Conservation (phyloP, 1,139 yeast species). For the Geotrichum bryndzae region DNA sequence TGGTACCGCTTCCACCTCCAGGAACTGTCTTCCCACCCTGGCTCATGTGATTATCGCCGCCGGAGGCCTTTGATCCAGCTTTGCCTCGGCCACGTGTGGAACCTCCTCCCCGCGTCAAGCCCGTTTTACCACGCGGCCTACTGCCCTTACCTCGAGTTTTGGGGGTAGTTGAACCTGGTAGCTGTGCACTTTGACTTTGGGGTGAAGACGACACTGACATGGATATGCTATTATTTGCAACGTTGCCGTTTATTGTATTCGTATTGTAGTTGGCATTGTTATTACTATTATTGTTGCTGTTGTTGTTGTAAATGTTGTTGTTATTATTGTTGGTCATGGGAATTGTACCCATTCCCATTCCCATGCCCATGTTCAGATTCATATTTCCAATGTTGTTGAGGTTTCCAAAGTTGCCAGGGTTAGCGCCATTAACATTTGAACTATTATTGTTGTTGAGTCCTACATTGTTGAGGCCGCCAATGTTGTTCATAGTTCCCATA, state of each 20-base stretch:
- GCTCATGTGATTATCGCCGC: slow-evolving; percentile 3
- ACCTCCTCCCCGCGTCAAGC: slow-evolving; percentile 6
- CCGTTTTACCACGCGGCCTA: slow-evolving; percentile 6
- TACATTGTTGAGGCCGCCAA: slow-evolving; percentile 5
- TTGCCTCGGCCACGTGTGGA: slow-evolving; percentile 8
- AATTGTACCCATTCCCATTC: not conserved
- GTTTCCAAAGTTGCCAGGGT: not conserved
- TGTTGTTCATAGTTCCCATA: slow-evolving; percentile 9
- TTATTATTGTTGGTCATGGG: not conserved
- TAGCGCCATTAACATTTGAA: not conserved
- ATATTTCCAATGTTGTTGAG: not conserved
- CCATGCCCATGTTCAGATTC: not conserved
- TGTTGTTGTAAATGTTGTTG: not conserved
- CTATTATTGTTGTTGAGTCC: not conserved
- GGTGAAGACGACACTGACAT: not conserved
- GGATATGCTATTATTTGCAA: not conserved
- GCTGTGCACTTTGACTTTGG: not conserved
- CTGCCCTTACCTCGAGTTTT: slow-evolving; percentile 9
- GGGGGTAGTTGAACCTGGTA: not conserved
- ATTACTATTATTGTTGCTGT: not conserved
- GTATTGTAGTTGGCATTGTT: not conserved
- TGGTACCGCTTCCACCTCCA: slow-evolving; percentile 7
- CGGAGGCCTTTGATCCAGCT: slow-evolving; percentile 4
- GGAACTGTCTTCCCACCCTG: slow-evolving; percentile 8
- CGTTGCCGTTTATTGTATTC: slow-evolving; percentile 2